Percentiles rank a stretch among this genome's conserved stretches.
Evolutionary conservation across 2,329 filamentous ascomycete genomes (phyloP).

Genomic region (Fusarium duplospermum): DNA sequence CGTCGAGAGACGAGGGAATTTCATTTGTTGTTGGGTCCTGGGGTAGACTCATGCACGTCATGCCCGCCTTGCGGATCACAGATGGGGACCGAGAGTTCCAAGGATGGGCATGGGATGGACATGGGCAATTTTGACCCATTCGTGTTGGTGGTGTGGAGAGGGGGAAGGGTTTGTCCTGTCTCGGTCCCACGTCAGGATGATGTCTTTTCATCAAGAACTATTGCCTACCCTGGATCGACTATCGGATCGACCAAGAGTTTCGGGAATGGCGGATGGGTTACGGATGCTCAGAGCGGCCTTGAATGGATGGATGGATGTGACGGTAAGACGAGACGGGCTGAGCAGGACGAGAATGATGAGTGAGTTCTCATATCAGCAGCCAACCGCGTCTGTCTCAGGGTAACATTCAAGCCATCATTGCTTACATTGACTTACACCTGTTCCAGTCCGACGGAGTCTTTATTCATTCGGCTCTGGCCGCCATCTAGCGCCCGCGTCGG

Average conservation of each 20-base stretch:
- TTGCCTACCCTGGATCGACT: slow-evolving; percentile 22
- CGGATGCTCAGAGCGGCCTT: slow-evolving; percentile 9
- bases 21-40: slow-evolving; percentile 28
- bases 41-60: slow-evolving; percentile 37
- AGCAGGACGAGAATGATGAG: not conserved
- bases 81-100: slow-evolving; percentile 14
- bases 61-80: slow-evolving; percentile 37
- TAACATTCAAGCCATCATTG: not conserved
- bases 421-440: slow-evolving; percentile 25
- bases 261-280: slow-evolving; percentile 20
- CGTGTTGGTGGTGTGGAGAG: slow-evolving; percentile 34
- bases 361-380: not conserved
- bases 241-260: slow-evolving; percentile 10
- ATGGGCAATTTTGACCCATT: slow-evolving; percentile 4
- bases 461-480: slow-evolving; percentile 10
- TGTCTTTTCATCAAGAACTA: slow-evolving; percentile 16
- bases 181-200: slow-evolving; percentile 34
- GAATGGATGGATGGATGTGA: slow-evolving; percentile 7
- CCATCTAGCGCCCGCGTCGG: slow-evolving; percentile 15
- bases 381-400: not conserved
- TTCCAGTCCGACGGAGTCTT: slow-evolving; percentile 5
- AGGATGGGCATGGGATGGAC: not conserved
- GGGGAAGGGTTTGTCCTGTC: slow-evolving; percentile 7
- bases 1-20: slow-evolving; percentile 1
- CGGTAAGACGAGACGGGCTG: not conserved